Conservation (phyloP, 345 rosid genomes). For the Bruguiera sexangula region DNA sequence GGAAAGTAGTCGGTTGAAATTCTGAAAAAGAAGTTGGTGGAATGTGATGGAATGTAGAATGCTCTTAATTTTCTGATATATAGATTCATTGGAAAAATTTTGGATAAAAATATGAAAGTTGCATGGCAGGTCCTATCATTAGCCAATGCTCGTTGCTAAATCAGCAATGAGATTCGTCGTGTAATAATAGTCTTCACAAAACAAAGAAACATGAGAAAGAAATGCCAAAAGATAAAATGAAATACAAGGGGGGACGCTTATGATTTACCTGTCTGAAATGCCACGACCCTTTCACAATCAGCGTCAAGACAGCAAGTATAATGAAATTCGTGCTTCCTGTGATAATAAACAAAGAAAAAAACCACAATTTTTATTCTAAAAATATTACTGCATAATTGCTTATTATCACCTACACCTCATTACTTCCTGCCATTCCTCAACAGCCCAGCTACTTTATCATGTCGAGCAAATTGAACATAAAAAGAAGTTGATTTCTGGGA, state of each 20-base stretch:
- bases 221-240: neutral
- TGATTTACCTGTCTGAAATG: slow-evolving; percentile 75
- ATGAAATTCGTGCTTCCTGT: slow-evolving; percentile 90
- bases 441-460: neutral
- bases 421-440: slow-evolving; percentile 2
- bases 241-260: neutral
- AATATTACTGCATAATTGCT: no score
- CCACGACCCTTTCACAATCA: slow-evolving; percentile 74
- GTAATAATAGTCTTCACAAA: no score
- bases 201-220: no score
- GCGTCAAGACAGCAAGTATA: slow-evolving; percentile 70
- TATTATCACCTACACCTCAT: neutral
- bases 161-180: no score
- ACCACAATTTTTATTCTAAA: neutral
- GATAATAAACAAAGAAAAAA: neutral
- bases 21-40: no score
- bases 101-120: no score
- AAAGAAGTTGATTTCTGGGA: neutral
- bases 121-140: no score
- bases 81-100: no score
- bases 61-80: no score
- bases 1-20: no score
- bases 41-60: no score
- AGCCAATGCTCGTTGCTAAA: no score
- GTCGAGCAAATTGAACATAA: neutral